A percentile compares a stretch with the other conserved stretches of the same genome.
These are phyloP conservation scores for Lyophyllum semitale DNA, from an alignment of 768 basidiomycete species.

Conservation along the genomic window DNA sequence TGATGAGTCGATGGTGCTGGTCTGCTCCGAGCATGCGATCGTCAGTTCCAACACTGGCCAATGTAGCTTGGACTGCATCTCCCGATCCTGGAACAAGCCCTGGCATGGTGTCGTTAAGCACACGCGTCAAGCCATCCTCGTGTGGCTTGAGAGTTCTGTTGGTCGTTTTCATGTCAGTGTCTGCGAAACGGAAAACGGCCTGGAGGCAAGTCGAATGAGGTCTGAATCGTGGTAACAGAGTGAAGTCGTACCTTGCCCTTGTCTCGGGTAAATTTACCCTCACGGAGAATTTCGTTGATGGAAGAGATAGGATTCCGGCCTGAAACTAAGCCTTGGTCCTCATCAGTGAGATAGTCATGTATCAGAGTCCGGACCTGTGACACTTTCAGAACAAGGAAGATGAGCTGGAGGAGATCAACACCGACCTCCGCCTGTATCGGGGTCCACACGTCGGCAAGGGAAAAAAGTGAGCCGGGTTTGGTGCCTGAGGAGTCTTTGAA, in stretches of 20 bases:
- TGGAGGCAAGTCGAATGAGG: conserved; percentile 29
- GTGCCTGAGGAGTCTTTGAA: conserved; percentile 86
- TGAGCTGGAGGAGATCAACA: neutral
- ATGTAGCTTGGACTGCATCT: conserved; percentile 60
- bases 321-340: conserved; percentile 75
- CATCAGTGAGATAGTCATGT: conserved; percentile 90
- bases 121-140: conserved; percentile 83
- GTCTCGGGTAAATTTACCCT: conserved; percentile 79
- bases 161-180: conserved; percentile 79
- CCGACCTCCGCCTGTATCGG: conserved; percentile 87
- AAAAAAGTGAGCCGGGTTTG: conserved; percentile 76
- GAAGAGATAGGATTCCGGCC: conserved; percentile 89
- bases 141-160: conserved; percentile 68
- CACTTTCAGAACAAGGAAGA: conserved; percentile 6
- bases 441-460: conserved; percentile 84
- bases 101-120: conserved; percentile 90
- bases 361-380: conserved; percentile 79
- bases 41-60: conserved; percentile 65
- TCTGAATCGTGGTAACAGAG: neutral
- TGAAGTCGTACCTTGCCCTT: conserved; percentile 62
- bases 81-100: conserved; percentile 82
- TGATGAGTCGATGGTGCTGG: conserved; percentile 82
- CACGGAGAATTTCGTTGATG: conserved; percentile 90
- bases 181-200: conserved; percentile 89
- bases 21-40: conserved; percentile 73